phyloP scores from a whole-genome alignment of 495 filamentous ascomycete species.

The Hyaloscypha variabilis region DNA sequence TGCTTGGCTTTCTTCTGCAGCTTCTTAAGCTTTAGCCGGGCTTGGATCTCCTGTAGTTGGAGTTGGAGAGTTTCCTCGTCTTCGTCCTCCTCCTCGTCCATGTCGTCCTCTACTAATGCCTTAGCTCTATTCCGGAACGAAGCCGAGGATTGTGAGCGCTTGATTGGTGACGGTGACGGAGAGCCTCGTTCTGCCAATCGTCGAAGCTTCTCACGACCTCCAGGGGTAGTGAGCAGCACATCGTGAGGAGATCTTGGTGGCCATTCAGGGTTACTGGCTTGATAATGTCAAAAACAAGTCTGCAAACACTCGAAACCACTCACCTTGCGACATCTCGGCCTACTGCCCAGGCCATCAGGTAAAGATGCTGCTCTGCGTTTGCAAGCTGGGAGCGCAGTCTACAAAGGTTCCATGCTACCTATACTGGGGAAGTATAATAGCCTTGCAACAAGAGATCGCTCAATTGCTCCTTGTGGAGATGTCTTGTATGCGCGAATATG shows the following conservation, averaged over 20 bases:
- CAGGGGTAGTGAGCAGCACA: slow-evolving; percentile 78
- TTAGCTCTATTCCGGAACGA: slow-evolving; percentile 34
- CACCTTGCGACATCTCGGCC: slow-evolving; percentile 29
- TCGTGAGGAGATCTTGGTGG: slow-evolving; percentile 87
- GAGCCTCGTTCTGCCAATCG: slow-evolving; percentile 64
- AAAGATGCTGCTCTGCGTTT: slow-evolving; percentile 16
- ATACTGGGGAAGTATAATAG: slow-evolving; percentile 5
- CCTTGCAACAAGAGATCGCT: not conserved
- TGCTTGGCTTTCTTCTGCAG: slow-evolving; percentile 63
- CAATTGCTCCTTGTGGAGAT: not conserved
- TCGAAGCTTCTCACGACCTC: slow-evolving; percentile 71
- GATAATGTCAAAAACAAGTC: slow-evolving; percentile 6
- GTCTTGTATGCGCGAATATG: not conserved
- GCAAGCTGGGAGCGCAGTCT: slow-evolving; percentile 13
- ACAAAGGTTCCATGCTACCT: slow-evolving; percentile 25
- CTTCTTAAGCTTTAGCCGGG: slow-evolving; percentile 85
- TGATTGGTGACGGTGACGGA: slow-evolving; percentile 66
- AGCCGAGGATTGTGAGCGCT: slow-evolving; percentile 26
- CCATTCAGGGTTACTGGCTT: slow-evolving; percentile 62
- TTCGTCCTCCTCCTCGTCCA: slow-evolving; percentile 63
- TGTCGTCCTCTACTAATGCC: slow-evolving; percentile 12
- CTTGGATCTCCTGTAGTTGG: slow-evolving; percentile 82
- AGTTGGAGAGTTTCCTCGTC: slow-evolving; percentile 90
- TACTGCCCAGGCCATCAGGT: slow-evolving; percentile 13
- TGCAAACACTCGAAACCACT: not conserved